Conservation (phyloP, 2,329 filamentous ascomycete genomes). For the Penicillium sp. region DNA sequence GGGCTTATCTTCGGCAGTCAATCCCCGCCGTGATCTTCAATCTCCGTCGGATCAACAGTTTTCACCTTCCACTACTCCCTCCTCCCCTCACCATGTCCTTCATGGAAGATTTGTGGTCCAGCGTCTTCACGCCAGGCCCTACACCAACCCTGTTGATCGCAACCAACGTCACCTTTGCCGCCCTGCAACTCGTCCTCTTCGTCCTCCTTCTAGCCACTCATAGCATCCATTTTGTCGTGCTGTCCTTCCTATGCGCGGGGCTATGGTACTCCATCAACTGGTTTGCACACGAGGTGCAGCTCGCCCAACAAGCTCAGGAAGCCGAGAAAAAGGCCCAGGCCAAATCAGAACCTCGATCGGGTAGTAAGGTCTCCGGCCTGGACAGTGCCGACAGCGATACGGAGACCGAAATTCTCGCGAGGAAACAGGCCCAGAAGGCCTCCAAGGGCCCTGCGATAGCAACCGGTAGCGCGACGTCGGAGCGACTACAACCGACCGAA, state of each 20-base stretch:
- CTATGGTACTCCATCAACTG: constrained; percentile 96
- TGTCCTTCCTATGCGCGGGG: constrained; percentile 71
- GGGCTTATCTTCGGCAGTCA: constrained; percentile 11
- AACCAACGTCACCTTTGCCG: constrained; percentile 82
- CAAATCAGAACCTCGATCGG: constrained; percentile 23
- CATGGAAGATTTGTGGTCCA: constrained; percentile 75
- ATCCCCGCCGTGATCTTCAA: constrained; percentile 6
- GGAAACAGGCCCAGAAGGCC: constrained; percentile 11
- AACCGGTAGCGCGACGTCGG: constrained; percentile 19
- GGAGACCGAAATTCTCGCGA: constrained; percentile 35
- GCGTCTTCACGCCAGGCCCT: constrained; percentile 86
- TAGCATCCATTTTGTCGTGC: constrained; percentile 79
- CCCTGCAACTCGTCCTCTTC: constrained; percentile 72
- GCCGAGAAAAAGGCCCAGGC: constrained; percentile 42
- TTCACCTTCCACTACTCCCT: constrained; percentile 19
- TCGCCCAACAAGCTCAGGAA: constrained; percentile 46
- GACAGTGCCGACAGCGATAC: constrained; percentile 42
- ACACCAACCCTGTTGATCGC: constrained; percentile 83
- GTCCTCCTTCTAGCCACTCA: constrained; percentile 71
- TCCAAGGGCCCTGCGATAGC: constrained; percentile 11
- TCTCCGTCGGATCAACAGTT: constrained; percentile 13
- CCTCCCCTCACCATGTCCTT: constrained; percentile 46
- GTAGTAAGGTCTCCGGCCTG: constrained; percentile 28
- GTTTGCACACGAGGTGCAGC: constrained; percentile 67
- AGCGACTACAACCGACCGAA: constrained; percentile 47